Conservation (phyloP, 768 basidiomycete genomes). For the Boletus vinaceobasis region DNA sequence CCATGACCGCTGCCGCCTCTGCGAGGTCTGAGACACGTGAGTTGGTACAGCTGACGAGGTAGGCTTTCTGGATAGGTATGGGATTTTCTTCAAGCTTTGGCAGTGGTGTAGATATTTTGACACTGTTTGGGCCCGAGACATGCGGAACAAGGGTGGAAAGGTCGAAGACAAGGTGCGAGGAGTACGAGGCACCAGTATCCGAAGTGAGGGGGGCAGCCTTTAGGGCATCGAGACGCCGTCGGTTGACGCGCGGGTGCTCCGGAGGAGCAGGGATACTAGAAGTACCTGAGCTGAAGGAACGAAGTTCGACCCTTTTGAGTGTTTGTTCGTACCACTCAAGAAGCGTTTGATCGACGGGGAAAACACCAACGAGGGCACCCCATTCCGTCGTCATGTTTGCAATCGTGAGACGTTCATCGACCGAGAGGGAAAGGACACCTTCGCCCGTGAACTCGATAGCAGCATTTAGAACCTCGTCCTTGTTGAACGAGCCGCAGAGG, state of each 20-base stretch:
- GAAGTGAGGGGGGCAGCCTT: conserved; percentile 54
- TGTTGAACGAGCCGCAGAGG: conserved; percentile 91
- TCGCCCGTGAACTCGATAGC: conserved; percentile 96
- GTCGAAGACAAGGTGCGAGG: conserved; percentile 86
- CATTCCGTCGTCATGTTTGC: conserved; percentile 99
- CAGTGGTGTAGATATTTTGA: conserved; percentile 93
- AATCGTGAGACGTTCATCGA: conserved; percentile 95
- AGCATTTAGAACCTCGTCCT: conserved; percentile 94
- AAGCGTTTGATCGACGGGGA: conserved; percentile 84
- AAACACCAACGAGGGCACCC: conserved; percentile 95
- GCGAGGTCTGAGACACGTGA: conserved; percentile 93
- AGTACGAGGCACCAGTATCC: conserved; percentile 76
- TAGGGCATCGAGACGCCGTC: conserved; percentile 62
- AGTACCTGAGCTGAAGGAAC: conserved; percentile 61
- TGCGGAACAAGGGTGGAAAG: conserved; percentile 93
- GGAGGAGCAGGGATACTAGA: conserved; percentile 61
- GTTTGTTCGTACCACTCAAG: conserved; percentile 82
- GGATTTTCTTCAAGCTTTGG: conserved; percentile 70
- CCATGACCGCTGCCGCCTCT: conserved; percentile 86
- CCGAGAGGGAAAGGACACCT: conserved; percentile 69
- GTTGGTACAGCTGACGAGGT: conserved; percentile 98
- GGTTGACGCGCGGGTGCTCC: conserved; percentile 84
- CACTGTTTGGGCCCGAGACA: conserved; percentile 96
- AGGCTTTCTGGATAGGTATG: conserved; percentile 92
- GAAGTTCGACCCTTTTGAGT: conserved; percentile 68